A percentile compares a stretch with the other conserved stretches of the same genome.
Conservation (phyloP, 345 rosid genomes). For the Cardamine resedifolia region DNA sequence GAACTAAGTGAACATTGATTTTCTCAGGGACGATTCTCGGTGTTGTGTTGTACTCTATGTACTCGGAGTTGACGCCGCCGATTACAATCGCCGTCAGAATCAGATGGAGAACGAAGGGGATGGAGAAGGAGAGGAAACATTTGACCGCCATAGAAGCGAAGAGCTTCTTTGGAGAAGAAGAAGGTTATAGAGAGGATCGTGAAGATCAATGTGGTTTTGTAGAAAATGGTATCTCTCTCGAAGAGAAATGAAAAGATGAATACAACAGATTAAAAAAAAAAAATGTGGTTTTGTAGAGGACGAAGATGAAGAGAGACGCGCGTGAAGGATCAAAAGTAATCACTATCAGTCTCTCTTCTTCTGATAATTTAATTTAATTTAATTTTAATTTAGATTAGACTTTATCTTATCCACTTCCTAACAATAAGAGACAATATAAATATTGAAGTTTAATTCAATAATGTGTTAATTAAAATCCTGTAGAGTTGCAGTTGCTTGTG, state of each 20-base stretch:
- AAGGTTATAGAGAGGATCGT: slow-evolving; percentile 17
- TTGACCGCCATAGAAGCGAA: slow-evolving; percentile 30
- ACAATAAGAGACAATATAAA: not conserved
- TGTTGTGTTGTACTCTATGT: slow-evolving; percentile 70
- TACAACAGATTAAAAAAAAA: no score
- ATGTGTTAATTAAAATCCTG: not conserved
- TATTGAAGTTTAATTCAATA: not conserved
- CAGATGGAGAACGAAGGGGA: not conserved
- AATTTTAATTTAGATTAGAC: not conserved
- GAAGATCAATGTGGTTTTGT: slow-evolving; percentile 22
- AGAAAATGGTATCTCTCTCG: no score
- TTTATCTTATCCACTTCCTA: slow-evolving; percentile 30
- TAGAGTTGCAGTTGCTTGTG: slow-evolving; percentile 31
- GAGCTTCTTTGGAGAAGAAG: not conserved
- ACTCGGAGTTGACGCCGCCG: slow-evolving; percentile 40
- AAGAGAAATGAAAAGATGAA: no score
- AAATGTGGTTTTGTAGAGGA: slow-evolving; percentile 18
- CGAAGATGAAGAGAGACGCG: slow-evolving; percentile 30
- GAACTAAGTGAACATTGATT: slow-evolving; percentile 88
- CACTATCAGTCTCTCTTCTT: slow-evolving; percentile 17
- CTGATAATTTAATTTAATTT: not conserved
- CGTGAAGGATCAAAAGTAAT: slow-evolving; percentile 24
- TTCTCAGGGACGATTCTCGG: slow-evolving; percentile 58
- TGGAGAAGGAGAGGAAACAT: not conserved
- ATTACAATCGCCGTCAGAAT: slow-evolving; percentile 25